Conservation (phyloP, 805 yeast species). For the Lipomyces mesembrius region DNA sequence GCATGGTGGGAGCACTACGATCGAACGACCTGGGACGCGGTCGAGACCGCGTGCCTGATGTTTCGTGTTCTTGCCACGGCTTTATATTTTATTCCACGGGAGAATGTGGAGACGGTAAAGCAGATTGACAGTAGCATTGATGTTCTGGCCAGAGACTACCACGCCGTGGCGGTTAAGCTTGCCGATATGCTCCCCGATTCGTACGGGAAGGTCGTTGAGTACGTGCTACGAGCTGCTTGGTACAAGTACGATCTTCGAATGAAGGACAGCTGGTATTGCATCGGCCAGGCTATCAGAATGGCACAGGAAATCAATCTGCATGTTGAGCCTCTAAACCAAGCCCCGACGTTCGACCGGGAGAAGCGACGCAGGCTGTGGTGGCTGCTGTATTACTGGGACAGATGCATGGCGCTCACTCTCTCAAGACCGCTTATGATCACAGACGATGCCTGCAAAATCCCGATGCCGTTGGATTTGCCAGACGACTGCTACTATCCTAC, state of each 20-base stretch:
- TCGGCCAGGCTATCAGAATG: slow-evolving; percentile 6
- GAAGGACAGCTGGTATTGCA: slow-evolving; percentile 13
- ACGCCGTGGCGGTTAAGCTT: slow-evolving; percentile 10
- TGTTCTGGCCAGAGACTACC: slow-evolving; percentile 7
- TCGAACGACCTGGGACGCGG: background rate
- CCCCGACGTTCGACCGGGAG: slow-evolving; percentile 13
- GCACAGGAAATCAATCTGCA: slow-evolving; percentile 17
- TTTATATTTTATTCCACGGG: slow-evolving; percentile 9
- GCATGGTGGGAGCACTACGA: slow-evolving; percentile 7
- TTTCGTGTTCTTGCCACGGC: slow-evolving; percentile 7
- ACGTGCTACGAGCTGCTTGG: slow-evolving; percentile 9
- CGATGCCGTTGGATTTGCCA: slow-evolving; percentile 11
- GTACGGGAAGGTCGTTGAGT: background rate
- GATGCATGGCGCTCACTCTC: slow-evolving; percentile 7
- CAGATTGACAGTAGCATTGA: slow-evolving; percentile 1
- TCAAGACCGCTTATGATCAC: slow-evolving; percentile 12
- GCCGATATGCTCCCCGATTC: slow-evolving; percentile 9
- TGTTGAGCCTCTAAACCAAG: background rate
- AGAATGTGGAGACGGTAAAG: slow-evolving; percentile 6
- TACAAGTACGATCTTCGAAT: slow-evolving; percentile 7
- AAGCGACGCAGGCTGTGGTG: slow-evolving; percentile 13
- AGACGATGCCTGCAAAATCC: background rate
- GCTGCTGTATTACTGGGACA: slow-evolving; percentile 13
- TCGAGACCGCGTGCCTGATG: slow-evolving; percentile 5
- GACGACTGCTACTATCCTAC: slow-evolving; percentile 17